Evolutionary conservation across 139 green algal species (phyloP), one percentile per base, ranked within the genome.

Genomic region (Edaphochlamys debaryana): DNA sequence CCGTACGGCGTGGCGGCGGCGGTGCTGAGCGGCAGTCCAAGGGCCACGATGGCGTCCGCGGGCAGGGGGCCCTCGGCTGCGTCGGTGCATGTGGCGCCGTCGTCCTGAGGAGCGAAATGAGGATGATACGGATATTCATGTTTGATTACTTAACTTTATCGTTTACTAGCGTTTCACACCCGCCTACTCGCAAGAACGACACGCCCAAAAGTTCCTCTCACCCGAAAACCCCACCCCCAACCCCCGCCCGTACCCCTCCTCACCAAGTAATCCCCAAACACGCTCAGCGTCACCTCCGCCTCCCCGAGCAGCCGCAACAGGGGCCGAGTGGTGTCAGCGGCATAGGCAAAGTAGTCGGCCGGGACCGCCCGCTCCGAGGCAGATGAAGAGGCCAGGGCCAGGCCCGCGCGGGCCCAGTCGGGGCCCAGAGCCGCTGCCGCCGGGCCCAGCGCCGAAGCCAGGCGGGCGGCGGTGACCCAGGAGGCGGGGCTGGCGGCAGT

Each of bases 11-110:
- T 81, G 41, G 75, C 75, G 37, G 38, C 37, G 22, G 5, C 40
- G 22, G 75, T 63, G n/a, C 30, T 63, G 15, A 71, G 29, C 23
- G 75, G 75, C 34, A 71, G 75, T 7, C 75, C 60, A 30, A 62
- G 40, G 25, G 34, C 32, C 6, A 62, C 15, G 20, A 71, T 8
- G 1, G 60, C 41, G 19, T 37, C 23, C 36, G 58, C 38, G 7
- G 73, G 29, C 37, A 80, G 20, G 7, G 23, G 3, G 40, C 75
- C 75, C 75, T 81, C 75, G 19, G 15, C 22, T 19, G 19, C 15
- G 41, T 81, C 75, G 0, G 52, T 20, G 42, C 75, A 81, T 3
- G 41, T 36, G 25, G 75, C 75, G n/a, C 75, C 75, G 2, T 29
- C n/a, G 30, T 81, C 75, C 75, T 81, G 75, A 2, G 38, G 36